Evolutionary conservation across 129 eudicot species (phyloP), one percentile per base, ranked within the genome.

Genomic region (Deinandra increscens): DNA sequence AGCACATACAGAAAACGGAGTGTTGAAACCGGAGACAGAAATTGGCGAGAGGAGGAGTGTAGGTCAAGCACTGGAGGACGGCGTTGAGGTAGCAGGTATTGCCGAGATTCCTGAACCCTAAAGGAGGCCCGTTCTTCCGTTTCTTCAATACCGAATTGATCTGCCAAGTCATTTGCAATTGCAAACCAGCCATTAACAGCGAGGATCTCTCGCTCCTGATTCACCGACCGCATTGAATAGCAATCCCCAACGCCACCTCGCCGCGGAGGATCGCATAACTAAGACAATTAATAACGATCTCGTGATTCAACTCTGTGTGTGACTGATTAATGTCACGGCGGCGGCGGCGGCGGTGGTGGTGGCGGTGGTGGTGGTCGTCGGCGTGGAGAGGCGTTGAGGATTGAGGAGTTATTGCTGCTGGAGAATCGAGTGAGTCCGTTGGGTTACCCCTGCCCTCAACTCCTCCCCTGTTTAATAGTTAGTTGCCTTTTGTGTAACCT

Each of bases 11-110:
- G 64, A 14, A 60, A 20, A 76, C 65, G 49, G 97, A 80, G 81
- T 93, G 98, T 3, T 66, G 90, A 13, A 19, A 66, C 18, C 69
- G 81, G 82, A 93, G 95, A 68, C 98, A 93, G 79, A 84, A 87
- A 87, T 84, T 77, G 54, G 98, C 98, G 74, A 93, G 96, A 0
- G 98, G 98, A 75, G 98, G 98, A 39, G 98, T 93, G 72, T 86
- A 85, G 68, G 98, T 93, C 41, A 93, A 85, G 76, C 98, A 93
- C 95, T 93, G 98, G 19, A 93, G 95, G 26, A 93, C 98, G 74
- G 88, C 72, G 86, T 93, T 93, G 72, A 93, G 86, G 69, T 93
- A 93, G 68, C 98, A 93, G 22, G 95, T 82, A 78, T 93, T 93
- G 66, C 98, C 98, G 67, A 89, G 87, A 64, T 93, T 93, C 60